Evolutionary conservation across 148 eudicot species (phyloP), one percentile per base, ranked within the genome.

Genomic region (Spergularia marina): DNA sequence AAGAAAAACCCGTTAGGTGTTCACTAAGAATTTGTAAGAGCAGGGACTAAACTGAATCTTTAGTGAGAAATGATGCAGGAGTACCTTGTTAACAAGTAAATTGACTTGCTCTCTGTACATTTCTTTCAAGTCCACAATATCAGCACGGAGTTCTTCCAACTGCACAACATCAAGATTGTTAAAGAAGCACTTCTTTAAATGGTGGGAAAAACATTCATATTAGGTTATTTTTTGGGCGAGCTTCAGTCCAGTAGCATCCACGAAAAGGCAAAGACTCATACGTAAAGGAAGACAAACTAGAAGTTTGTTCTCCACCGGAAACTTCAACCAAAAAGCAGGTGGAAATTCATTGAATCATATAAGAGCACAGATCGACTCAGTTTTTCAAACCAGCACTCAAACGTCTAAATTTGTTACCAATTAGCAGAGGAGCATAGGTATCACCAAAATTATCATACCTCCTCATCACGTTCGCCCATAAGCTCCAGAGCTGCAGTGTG

Each of bases 391-490:
- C 54, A 20, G 14, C 51, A 23, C 49, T n/a, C 36, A 1, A 49
- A 20, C 13, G 21, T 51, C 71, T 47, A 68, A 68, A 11, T 68
- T 52, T 69, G 21, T 25, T 30, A 20, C 47, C 60, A 34, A 70
- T 30, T 53, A 70, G 14, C 10, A 70, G 14, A 70, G 12, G n/a
- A 61, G 53, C 12, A 6, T 49, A 57, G 30, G 20, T 30, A 30
- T 51, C 13, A 40, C 41, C 55, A 70, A 20, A 13, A 67, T 21
- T 40, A 59, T 30, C 72, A 73, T 89, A 94, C 98, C 98, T 94
- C 98, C 82, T 94, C 98, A 82, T 94, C 98, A 53, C 94, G 96
- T 86, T 94, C 98, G 23, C 98, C 98, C 98, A 94, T 94, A 68
- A 94, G 90, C 87, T 94, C 98, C 68, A 94, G 74, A 17, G 98